Percentiles rank a stretch among this genome's conserved stretches.
phyloP scores from a whole-genome alignment of 257 asterid genomes.

The Nemophila menziesii region DNA sequence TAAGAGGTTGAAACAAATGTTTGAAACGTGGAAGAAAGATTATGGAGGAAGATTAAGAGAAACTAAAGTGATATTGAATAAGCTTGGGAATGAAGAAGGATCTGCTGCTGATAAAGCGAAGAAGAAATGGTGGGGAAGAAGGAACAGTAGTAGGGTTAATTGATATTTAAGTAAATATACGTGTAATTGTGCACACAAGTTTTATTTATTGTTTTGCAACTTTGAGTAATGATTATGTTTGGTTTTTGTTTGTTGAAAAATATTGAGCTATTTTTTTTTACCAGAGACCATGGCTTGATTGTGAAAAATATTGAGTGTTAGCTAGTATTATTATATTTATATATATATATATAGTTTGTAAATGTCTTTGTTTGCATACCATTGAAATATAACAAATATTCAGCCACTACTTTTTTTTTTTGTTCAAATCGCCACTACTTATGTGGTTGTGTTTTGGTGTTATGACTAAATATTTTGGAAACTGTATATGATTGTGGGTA shows the following conservation, averaged over 20 bases:
- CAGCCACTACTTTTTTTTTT: too few relatives aligned
- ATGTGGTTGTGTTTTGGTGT: too few relatives aligned
- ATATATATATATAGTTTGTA: not conserved
- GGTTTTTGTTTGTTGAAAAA: not conserved
- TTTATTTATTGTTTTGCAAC: not conserved
- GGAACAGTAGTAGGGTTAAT: slow-evolving; percentile 59
- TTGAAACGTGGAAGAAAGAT: slow-evolving; percentile 94
- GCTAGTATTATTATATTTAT: not conserved
- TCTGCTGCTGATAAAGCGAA: slow-evolving; percentile 43
- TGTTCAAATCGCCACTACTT: too few relatives aligned
- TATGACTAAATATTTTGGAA: too few relatives aligned
- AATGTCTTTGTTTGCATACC: not conserved
- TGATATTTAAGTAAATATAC: slow-evolving; percentile 15
- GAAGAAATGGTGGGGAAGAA: slow-evolving; percentile 93
- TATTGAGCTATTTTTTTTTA: not conserved
- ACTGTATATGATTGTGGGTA: too few relatives aligned
- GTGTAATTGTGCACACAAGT: not conserved
- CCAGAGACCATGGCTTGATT: not conserved
- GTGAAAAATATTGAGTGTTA: not conserved
- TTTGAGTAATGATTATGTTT: not conserved
- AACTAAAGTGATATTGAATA: slow-evolving; percentile 71
- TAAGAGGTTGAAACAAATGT: slow-evolving; percentile 73
- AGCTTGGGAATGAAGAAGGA: slow-evolving; percentile 66
- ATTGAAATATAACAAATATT: not conserved
- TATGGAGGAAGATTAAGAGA: slow-evolving; percentile 78